Percentiles rank a stretch among this genome's conserved stretches.
Conservation (phyloP, 495 filamentous ascomycete genomes). For the Aspergillus saccharolyticus region DNA sequence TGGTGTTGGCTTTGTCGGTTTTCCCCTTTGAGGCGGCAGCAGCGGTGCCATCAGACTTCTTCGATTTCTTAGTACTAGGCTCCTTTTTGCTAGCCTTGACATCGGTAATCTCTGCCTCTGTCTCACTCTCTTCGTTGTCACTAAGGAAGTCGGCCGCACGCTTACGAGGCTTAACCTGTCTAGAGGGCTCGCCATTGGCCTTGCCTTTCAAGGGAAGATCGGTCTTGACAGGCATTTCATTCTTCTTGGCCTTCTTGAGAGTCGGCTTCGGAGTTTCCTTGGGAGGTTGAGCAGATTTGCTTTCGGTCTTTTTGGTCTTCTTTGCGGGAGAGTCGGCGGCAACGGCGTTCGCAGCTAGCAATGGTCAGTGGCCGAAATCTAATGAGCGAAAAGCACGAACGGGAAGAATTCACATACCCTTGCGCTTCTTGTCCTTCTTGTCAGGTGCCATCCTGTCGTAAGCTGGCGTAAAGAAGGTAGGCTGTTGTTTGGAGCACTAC, state of each 20-base stretch:
- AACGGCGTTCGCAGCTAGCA: slow-evolving; percentile 29
- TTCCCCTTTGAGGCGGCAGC: slow-evolving; percentile 33
- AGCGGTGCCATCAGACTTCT: slow-evolving; percentile 33
- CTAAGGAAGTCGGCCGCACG: slow-evolving; percentile 50
- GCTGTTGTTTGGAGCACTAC: slow-evolving; percentile 15
- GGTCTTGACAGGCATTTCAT: slow-evolving; percentile 15
- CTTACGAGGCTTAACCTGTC: slow-evolving; percentile 47
- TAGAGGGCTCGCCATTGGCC: slow-evolving; percentile 32
- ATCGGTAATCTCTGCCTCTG: slow-evolving; percentile 23
- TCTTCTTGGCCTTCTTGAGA: slow-evolving; percentile 34
- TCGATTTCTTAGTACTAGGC: slow-evolving; percentile 33
- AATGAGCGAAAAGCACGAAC: slow-evolving; percentile 1
- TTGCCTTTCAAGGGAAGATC: slow-evolving; percentile 26
- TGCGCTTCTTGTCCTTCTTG: slow-evolving; percentile 65
- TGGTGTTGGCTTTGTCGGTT: slow-evolving; percentile 19
- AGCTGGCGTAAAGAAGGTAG: slow-evolving; percentile 19
- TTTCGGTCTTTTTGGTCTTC: slow-evolving; percentile 52
- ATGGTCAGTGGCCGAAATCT: slow-evolving; percentile 21
- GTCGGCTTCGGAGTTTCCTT: slow-evolving; percentile 34
- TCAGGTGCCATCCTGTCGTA: slow-evolving; percentile 60
- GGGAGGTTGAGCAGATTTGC: slow-evolving; percentile 25
- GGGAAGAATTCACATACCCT: slow-evolving; percentile 47
- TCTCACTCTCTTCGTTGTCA: slow-evolving; percentile 33
- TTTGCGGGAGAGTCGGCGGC: slow-evolving; percentile 52
- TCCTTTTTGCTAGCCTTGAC: slow-evolving; percentile 25